These are phyloP conservation scores for Lodderomyces oxycetoniae DNA, from an alignment of 1,139 yeast genomes.

Conservation along the genomic window DNA sequence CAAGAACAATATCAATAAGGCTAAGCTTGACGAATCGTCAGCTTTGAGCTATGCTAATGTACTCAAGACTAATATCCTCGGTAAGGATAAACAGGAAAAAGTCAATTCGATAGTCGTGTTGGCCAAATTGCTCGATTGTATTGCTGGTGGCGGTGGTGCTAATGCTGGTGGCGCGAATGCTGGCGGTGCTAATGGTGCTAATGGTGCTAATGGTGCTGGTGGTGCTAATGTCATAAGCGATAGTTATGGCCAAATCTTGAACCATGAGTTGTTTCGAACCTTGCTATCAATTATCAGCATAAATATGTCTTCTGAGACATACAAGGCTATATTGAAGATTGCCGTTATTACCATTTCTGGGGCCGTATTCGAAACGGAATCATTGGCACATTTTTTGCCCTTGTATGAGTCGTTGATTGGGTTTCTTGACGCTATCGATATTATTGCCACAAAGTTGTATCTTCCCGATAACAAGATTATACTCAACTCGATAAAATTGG, in stretches of 20 bases:
- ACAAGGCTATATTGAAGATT: constrained; percentile 46
- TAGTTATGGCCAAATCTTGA: constrained; percentile 32
- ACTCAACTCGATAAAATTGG: constrained; percentile 42
- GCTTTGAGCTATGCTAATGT: constrained; percentile 35
- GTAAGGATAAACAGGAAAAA: constrained; percentile 48
- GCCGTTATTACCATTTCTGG: constrained; percentile 44
- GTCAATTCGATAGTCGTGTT: constrained; percentile 51
- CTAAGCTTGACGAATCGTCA: constrained; percentile 32
- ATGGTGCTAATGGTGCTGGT: no score
- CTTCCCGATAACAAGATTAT: constrained; percentile 44
- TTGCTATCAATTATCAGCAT: constrained; percentile 42
- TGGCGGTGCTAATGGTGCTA: no score
- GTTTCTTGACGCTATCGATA: constrained; percentile 40
- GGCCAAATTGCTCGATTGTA: constrained; percentile 48
- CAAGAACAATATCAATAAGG: constrained; percentile 27
- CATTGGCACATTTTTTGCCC: constrained; percentile 35
- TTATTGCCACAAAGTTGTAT: constrained; percentile 38
- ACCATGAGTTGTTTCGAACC: constrained; percentile 37
- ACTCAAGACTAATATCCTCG: constrained; percentile 38
- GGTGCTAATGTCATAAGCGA: constrained; percentile 32
- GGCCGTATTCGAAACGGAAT: constrained; percentile 34
- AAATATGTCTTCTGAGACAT: constrained; percentile 47
- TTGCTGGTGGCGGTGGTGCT: constrained; percentile 32
- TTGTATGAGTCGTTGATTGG: constrained; percentile 41
- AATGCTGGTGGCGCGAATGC: no score